A percentile compares a stretch with the other conserved stretches of the same genome.
These are phyloP conservation scores for Pseudocercospora vitis DNA, from an alignment of 2,329 filamentous ascomycete genomes.

Conservation along the genomic window DNA sequence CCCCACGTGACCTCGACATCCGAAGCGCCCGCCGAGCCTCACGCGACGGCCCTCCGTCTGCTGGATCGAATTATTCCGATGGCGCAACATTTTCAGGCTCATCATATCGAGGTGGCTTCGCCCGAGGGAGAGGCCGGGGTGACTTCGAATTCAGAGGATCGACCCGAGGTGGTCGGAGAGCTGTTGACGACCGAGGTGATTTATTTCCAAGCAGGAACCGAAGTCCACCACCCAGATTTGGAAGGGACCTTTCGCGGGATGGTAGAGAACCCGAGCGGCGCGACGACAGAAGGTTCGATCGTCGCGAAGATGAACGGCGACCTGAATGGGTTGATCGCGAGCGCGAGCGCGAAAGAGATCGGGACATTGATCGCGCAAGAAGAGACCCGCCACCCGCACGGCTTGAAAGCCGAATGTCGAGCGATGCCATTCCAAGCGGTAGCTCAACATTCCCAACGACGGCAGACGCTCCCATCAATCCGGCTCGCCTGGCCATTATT, in stretches of 20 bases:
- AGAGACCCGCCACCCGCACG: conserved; percentile 34
- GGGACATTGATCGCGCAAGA: conserved; percentile 41
- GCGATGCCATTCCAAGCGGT: conserved; percentile 28
- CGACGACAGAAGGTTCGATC: conserved; percentile 47
- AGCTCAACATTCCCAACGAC: conserved; percentile 20
- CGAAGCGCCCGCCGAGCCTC: conserved; percentile 68
- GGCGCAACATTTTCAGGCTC: conserved; percentile 58
- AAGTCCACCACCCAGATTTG: conserved; percentile 53
- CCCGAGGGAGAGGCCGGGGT: conserved; percentile 48
- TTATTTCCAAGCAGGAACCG: conserved; percentile 54
- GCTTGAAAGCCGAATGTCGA: conserved; percentile 32
- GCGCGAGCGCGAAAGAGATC: conserved; percentile 38
- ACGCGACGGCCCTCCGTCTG: conserved; percentile 70
- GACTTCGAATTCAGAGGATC: conserved; percentile 54
- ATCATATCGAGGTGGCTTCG: conserved; percentile 39
- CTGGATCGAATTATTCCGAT: conserved; percentile 70
- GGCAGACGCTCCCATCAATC: conserved; percentile 34
- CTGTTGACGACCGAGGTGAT: conserved; percentile 49
- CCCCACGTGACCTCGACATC: conserved; percentile 64
- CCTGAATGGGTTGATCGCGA: conserved; percentile 42
- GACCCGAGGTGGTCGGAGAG: conserved; percentile 48
- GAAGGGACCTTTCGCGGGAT: conserved; percentile 48
- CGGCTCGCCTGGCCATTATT: conserved; percentile 36
- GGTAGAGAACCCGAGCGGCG: conserved; percentile 42
- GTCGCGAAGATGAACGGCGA: conserved; percentile 45